Base-by-base conservation (phyloP, 2,329 filamentous ascomycete species). In the Xylariaceae sp. region DNA sequence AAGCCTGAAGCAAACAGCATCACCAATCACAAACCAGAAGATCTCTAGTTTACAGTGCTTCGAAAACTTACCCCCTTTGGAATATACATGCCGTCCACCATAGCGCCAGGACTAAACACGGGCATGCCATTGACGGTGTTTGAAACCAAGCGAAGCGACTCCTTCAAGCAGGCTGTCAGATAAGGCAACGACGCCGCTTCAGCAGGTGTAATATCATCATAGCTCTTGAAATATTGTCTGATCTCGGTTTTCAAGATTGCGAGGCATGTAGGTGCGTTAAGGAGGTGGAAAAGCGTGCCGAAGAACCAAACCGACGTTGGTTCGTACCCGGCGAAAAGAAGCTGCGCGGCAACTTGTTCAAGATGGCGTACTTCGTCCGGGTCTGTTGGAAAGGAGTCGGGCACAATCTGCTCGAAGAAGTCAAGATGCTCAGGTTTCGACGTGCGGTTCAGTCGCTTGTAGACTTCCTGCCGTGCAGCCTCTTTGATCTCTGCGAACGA, bases 191-290 rank as follows among this genome's bases (percentile, higher is more conserved):
- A 14, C 10, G 14, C 33, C 33, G 14, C 33, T 10, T 10, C 33
- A 10, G 10, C 33, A 14, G 33, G 33, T 10, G 33, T 36, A 10
- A 36, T 36, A 10, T 10, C 33, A 14, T 36, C 33, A 14, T 36
- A 36, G 33, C 33, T 36, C 14, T 36, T 14, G 14, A 36, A 36
- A 14, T 10, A 10, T 10, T 14, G 10, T 14, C 33, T 36, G 14
- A 36, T 14, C 14, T 36, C 33, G 10, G 10, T 36, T 10, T 10
- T 36, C 33, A 36, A 10, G 10, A 10, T 36, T 14, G 10, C 14
- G 33, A 36, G 33, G 14, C 33, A 10, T 10, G 10, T 14, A 14
- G 33, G 33, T 31, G 66, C 63, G 1, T 55, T 53, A 7, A 69
- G 54, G 6, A 66, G 51, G 19, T 59, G 54, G 36, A 54, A 54